Percentiles rank a stretch among this genome's conserved stretches.
Evolutionary conservation across 495 filamentous ascomycete species (phyloP).

Genomic region (Geopyxis carbonaria): DNA sequence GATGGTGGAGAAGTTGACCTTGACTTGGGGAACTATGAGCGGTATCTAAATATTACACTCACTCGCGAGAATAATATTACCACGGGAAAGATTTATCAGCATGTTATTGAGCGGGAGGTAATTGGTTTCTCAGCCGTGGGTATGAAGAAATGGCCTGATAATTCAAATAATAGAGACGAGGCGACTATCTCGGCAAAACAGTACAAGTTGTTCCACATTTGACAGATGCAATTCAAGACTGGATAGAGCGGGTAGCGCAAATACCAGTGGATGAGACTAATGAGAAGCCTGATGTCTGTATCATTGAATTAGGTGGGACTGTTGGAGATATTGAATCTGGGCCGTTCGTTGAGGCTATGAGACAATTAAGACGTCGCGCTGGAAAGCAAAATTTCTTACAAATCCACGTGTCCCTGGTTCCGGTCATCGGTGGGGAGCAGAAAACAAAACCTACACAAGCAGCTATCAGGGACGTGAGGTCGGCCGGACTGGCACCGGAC

Average conservation of each 20-base stretch:
- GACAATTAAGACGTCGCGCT: conserved; percentile 51
- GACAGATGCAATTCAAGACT: conserved; percentile 78
- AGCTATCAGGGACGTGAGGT: conserved; percentile 61
- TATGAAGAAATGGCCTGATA: not conserved
- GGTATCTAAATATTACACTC: conserved; percentile 56
- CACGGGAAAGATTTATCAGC: conserved; percentile 84
- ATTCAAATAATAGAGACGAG: conserved; percentile 41
- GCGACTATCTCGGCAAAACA: conserved; percentile 79
- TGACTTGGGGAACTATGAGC: conserved; percentile 92
- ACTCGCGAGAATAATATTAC: conserved; percentile 79
- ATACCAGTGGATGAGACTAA: conserved; percentile 76
- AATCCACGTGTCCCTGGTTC: conserved; percentile 71
- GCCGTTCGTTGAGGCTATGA: conserved; percentile 77
- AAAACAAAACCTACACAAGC: conserved; percentile 96
- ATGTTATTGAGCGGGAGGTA: conserved; percentile 51
- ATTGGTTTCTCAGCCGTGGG: not conserved
- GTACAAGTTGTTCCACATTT: conserved; percentile 90
- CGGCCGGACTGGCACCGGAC: conserved; percentile 68
- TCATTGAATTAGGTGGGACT: conserved; percentile 64
- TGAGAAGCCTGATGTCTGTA: conserved; percentile 78
- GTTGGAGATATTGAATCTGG: conserved; percentile 83
- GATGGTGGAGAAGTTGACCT: conserved; percentile 77
- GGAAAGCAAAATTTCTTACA: conserved; percentile 70
- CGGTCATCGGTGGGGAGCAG: conserved; percentile 60
- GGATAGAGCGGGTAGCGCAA: conserved; percentile 73